Evolutionary conservation across 1,139 yeast genomes (phyloP).

Genomic region (Debaryomyces subglobosus): DNA sequence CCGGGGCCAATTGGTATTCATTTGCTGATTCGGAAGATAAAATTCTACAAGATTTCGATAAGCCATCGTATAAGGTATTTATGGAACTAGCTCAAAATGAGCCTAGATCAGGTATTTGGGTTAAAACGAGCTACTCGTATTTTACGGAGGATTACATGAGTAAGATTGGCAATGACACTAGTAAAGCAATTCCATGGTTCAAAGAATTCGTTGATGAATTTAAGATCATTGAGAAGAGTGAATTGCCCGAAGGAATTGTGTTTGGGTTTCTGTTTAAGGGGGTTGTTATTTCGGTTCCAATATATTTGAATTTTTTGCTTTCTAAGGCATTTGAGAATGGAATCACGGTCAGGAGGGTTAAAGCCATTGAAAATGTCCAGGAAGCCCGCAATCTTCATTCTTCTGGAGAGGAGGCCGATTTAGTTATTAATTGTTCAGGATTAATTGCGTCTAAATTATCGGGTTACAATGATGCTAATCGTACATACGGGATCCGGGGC

Average conservation of each 20-base stretch:
- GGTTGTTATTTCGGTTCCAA: conserved; percentile 52
- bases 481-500: conserved; percentile 39
- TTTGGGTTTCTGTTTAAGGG: conserved; percentile 50
- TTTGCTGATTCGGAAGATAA: conserved; percentile 40
- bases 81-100: conserved; percentile 41
- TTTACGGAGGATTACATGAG: conserved; percentile 30
- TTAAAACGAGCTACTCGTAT: conserved; percentile 28
- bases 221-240: conserved; percentile 25
- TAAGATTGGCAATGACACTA: conserved; percentile 15
- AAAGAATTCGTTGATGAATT: conserved; percentile 39
- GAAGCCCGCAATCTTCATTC: conserved; percentile 30
- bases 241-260: conserved; percentile 34
- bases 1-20: conserved; percentile 53
- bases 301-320: conserved; percentile 50
- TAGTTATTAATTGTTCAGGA: conserved; percentile 52
- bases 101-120: conserved; percentile 51
- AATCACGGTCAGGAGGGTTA: conserved; percentile 33
- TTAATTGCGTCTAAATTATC: conserved; percentile 33
- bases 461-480: conserved; percentile 35
- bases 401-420: conserved; percentile 32
- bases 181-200: conserved; percentile 48
- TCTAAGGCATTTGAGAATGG: conserved; percentile 43
- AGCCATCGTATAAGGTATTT: conserved; percentile 42
- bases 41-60: conserved; percentile 39
- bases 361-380: conserved; percentile 25